Base-by-base conservation (phyloP, 2,329 filamentous ascomycete species). In the Triangularia verruculosa region DNA sequence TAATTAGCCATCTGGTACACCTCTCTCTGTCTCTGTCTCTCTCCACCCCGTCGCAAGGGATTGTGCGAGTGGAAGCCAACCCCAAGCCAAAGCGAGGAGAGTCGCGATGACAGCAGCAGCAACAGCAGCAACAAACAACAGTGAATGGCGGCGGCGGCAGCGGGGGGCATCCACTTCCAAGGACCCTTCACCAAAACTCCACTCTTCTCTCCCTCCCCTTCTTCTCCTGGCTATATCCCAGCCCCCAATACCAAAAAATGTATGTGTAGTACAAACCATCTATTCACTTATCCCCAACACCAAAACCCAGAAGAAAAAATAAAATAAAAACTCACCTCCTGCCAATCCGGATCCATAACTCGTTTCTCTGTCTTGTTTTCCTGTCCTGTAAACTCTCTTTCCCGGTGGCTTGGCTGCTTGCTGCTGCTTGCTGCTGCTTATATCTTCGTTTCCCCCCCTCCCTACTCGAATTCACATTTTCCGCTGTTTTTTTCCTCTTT, bases 261-360 rank as follows among this genome's bases (percentile, higher is more conserved):
- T n/a, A n/a, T n/a, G n/a, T n/a, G n/a, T n/a, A n/a, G n/a, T n/a
- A n/a, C n/a, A n/a, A n/a, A n/a, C n/a, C n/a, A n/a, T n/a, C n/a
- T n/a, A n/a, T n/a, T n/a, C n/a, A n/a, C n/a, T n/a, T n/a, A n/a
- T n/a, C 15, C 34, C 4, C 39, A 47, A 47, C 1, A 47, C 12
- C n/a, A 47, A 56, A 1, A 54, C 24, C 15, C 3, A 13, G 3
- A 43, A 43, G 6, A 27, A 32, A 47, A 9, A 1, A 65, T 68
- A 59, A 30, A 28, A 27, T 2, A 20, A 61, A 66, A 25, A 78
- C 83, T 73, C 77, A 85, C 86, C 82, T 89, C 85, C 78, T 87
- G 85, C 86, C 86, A 89, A 77, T 88, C 86, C 76, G 82, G 84
- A 77, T 89, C 86, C 86, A 88, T 88, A 73, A 61, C 63, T 55